Evolutionary conservation across 352 stramenopile species (phyloP).

Genomic region (Phytophthora ohioensis): DNA sequence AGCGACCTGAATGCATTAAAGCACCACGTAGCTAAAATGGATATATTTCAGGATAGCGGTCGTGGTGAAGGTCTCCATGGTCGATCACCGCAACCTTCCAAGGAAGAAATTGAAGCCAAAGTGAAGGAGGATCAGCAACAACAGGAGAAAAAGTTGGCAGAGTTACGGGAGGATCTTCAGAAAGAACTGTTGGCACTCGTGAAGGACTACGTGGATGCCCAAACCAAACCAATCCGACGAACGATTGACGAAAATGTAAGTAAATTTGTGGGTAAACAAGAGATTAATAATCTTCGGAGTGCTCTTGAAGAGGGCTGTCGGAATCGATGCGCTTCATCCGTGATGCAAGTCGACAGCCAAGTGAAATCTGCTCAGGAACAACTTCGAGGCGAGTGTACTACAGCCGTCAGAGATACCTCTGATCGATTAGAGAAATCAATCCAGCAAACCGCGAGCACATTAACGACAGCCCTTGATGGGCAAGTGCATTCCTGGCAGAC

Average conservation of each 20-base stretch:
- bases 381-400: constrained; percentile 29
- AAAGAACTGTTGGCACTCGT: constrained; percentile 25
- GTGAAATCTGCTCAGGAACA: constrained; percentile 25
- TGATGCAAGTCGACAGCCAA: constrained; percentile 22
- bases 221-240: constrained; percentile 25
- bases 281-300: constrained; percentile 32
- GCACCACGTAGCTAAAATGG: constrained; percentile 54
- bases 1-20: constrained; percentile 71
- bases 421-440: constrained; percentile 30
- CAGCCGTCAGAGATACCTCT: constrained; percentile 11
- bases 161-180: constrained; percentile 28
- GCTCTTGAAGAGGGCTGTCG: constrained; percentile 30
- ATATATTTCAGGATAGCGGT: constrained; percentile 37
- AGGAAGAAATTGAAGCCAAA: constrained; percentile 33
- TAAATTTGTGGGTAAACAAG: constrained; percentile 25
- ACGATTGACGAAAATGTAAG: constrained; percentile 19
- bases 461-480: constrained; percentile 33
- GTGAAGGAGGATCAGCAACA: constrained; percentile 29
- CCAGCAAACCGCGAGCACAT: constrained; percentile 22
- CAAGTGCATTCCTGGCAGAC: constrained; percentile 37
- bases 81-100: constrained; percentile 14
- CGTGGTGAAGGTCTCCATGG: constrained; percentile 9
- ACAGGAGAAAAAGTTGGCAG: constrained; percentile 28
- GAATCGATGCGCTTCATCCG: constrained; percentile 17
- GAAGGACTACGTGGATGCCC: constrained; percentile 34